Conservation (phyloP, 768 basidiomycete species). For the Serendipita sp. region DNA sequence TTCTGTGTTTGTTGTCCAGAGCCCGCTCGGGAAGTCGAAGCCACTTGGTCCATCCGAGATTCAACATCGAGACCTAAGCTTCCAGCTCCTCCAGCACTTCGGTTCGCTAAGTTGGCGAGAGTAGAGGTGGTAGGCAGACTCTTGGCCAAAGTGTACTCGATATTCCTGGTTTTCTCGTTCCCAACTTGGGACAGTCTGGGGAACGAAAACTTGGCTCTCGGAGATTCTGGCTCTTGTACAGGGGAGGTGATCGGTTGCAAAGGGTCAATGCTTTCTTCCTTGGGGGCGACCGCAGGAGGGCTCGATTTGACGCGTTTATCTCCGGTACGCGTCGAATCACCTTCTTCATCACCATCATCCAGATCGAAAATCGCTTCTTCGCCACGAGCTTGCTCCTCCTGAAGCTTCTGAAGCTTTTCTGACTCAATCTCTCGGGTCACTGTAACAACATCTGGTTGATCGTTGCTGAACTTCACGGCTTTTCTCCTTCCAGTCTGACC, state of each 20-base stretch:
- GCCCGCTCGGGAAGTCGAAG: neutral
- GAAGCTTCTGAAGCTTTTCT: neutral
- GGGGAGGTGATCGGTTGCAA: no score
- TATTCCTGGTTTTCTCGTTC: neutral
- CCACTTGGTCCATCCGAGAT: neutral
- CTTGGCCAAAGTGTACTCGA: neutral
- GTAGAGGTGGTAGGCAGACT: neutral
- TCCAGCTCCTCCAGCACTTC: neutral
- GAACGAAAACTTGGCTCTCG: neutral
- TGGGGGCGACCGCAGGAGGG: neutral
- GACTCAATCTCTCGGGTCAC: neutral
- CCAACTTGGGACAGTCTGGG: neutral
- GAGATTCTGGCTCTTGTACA: no score
- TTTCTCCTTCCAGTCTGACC: neutral
- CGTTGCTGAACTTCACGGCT: neutral
- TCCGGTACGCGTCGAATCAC: neutral
- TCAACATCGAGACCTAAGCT: neutral
- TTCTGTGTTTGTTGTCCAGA: neutral
- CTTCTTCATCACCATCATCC: neutral
- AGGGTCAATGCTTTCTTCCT: no score
- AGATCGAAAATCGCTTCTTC: constrained; percentile 4
- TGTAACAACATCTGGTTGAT: neutral
- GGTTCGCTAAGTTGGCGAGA: neutral
- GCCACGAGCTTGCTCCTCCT: constrained; percentile 1
- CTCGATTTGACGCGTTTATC: no score